Conservation (phyloP, 768 basidiomycete genomes). For the Butyriboletus loyo region DNA sequence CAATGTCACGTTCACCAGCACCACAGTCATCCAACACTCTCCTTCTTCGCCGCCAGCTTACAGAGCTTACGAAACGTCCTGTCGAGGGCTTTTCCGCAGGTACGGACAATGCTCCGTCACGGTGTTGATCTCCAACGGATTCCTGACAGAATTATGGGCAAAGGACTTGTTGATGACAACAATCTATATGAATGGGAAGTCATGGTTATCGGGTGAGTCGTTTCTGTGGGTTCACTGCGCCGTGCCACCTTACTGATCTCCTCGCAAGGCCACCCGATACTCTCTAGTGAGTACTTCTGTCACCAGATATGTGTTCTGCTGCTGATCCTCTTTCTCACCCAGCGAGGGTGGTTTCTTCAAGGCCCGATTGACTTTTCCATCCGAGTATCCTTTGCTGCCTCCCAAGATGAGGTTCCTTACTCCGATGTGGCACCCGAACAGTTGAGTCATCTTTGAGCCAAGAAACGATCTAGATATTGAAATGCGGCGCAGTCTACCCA, state of each 20-base stretch:
- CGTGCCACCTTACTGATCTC: conserved; percentile 15
- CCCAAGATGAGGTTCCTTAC: conserved; percentile 97
- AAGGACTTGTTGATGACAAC: conserved; percentile 90
- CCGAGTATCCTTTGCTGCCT: conserved; percentile 85
- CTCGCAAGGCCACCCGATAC: conserved; percentile 80
- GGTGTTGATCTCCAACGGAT: conserved; percentile 32
- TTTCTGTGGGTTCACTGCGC: conserved; percentile 10
- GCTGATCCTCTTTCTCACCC: conserved; percentile 7
- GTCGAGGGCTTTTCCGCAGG: conserved; percentile 97
- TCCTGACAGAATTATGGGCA: conserved; percentile 33
- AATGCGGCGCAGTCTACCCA: conserved; percentile 65
- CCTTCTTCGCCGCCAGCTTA: conserved; percentile 73
- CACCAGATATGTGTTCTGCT: neutral
- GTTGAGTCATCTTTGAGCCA: conserved; percentile 43
- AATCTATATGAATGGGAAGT: conserved; percentile 98
- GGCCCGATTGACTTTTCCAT: conserved; percentile 84
- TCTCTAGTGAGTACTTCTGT: conserved; percentile 62
- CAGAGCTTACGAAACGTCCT: conserved; percentile 87
- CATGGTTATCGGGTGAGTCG: conserved; percentile 82
- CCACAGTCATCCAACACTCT: conserved; percentile 41
- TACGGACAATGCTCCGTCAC: conserved; percentile 33
- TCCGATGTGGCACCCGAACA: conserved; percentile 97
- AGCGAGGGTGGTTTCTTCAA: conserved; percentile 98
- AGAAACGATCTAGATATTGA: neutral
- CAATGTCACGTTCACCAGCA: conserved; percentile 28